phyloP scores from a whole-genome alignment of 495 filamentous ascomycete genomes.

The Pyronema domesticum region DNA sequence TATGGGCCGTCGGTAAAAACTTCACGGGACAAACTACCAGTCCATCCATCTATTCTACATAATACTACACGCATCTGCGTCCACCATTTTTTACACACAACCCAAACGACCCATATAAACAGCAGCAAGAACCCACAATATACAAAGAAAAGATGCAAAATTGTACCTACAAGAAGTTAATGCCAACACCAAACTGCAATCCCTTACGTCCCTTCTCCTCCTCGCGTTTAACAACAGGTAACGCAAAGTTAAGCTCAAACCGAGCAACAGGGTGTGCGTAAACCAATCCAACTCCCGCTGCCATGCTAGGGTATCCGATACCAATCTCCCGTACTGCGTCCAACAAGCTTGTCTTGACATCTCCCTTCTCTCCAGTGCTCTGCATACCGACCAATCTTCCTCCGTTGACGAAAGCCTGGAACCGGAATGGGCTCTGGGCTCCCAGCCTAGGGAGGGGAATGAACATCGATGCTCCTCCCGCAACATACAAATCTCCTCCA shows the following conservation, averaged over 20 bases:
- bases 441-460: constrained; percentile 67
- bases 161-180: constrained; percentile 59
- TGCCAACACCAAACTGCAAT: constrained; percentile 78
- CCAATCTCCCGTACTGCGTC: constrained; percentile 44
- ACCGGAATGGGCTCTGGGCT: constrained; percentile 59
- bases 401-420: constrained; percentile 83
- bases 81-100: background rate
- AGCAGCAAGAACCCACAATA: constrained; percentile 2
- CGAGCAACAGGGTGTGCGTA: constrained; percentile 83
- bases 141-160: constrained; percentile 2
- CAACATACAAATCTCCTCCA: constrained; percentile 80
- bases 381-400: constrained; percentile 66
- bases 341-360: constrained; percentile 32
- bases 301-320: constrained; percentile 63
- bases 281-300: constrained; percentile 76
- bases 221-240: constrained; percentile 62
- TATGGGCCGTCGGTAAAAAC: too few relatives aligned
- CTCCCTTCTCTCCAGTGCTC: constrained; percentile 26
- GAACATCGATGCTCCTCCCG: constrained; percentile 66
- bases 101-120: background rate
- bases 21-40: background rate
- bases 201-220: constrained; percentile 83
- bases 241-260: constrained; percentile 86
- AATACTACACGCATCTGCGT: background rate
- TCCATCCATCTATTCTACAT: background rate